Percentiles rank a stretch among this genome's conserved stretches.
phyloP scores from a whole-genome alignment of 495 filamentous ascomycete species.

The Chaetomidium leptoderma region DNA sequence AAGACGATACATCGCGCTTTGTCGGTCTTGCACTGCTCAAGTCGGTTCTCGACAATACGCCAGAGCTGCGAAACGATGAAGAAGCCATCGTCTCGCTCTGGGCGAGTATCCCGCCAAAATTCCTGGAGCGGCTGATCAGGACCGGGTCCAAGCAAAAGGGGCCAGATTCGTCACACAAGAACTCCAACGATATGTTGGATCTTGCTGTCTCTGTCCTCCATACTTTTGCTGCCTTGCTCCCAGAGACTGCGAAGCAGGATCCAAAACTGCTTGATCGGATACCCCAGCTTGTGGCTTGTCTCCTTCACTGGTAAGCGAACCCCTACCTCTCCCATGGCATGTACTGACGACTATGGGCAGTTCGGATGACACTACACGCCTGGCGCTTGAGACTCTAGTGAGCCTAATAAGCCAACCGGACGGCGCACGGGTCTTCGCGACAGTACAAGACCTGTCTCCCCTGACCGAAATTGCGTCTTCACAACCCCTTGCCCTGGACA shows the following conservation, averaged over 20 bases:
- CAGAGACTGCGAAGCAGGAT: slow-evolving; percentile 40
- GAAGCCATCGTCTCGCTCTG: slow-evolving; percentile 40
- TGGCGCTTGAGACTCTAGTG: slow-evolving; percentile 53
- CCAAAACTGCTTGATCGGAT: slow-evolving; percentile 46
- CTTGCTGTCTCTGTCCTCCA: slow-evolving; percentile 57
- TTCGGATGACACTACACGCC: slow-evolving; percentile 45
- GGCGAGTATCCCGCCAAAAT: slow-evolving; percentile 54
- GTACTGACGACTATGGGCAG: slow-evolving; percentile 38
- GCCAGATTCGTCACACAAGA: slow-evolving; percentile 6
- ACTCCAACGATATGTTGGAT: slow-evolving; percentile 54
- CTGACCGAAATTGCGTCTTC: slow-evolving; percentile 52
- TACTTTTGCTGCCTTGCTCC: slow-evolving; percentile 53
- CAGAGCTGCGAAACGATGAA: slow-evolving; percentile 41
- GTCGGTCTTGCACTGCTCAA: slow-evolving; percentile 62
- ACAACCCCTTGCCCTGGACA: slow-evolving; percentile 47
- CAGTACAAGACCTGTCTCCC: slow-evolving; percentile 44
- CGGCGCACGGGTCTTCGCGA: slow-evolving; percentile 45
- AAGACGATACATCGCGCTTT: slow-evolving; percentile 61
- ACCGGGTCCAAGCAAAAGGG: slow-evolving; percentile 36
- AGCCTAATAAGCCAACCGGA: slow-evolving; percentile 44
- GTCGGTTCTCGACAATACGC: slow-evolving; percentile 53
- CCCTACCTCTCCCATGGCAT: neutral
- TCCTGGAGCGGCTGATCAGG: slow-evolving; percentile 56
- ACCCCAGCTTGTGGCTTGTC: slow-evolving; percentile 45
- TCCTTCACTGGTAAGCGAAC: slow-evolving; percentile 50